Base-by-base conservation (phyloP, 2,329 filamentous ascomycete species). In the Tolypocladium guangdongense region DNA sequence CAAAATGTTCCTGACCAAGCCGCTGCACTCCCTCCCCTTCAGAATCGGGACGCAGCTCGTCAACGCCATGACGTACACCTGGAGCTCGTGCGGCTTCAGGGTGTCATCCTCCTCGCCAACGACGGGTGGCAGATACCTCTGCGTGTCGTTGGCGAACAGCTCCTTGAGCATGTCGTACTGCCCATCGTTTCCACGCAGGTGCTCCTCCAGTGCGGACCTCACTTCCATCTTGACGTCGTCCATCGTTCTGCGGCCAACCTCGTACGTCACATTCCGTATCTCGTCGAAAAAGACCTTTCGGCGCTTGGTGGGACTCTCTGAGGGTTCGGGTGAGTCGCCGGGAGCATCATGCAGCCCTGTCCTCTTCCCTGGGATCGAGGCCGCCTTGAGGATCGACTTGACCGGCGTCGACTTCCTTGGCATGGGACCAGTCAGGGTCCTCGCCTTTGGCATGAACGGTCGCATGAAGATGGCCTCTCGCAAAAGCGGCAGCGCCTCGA, bases 131-230 rank as follows among this genome's bases (percentile, higher is more conserved):
- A 68, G 62, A 46, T 73, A 70, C 35, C 67, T 64, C 57, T 71
- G 71, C 54, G 71, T 72, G 56, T 78, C 77, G 56, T 75, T 75
- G 52, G 71, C 68, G 53, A 86, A 82, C 6, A 81, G 69, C 50
- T 81, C 76, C 63, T 83, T 84, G 49, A 85, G 67, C n/a, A 71
- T 73, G 57, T 83, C 77, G 65, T 84, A 84, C 37, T 77, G 78
- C 56, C 81, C 78, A 55, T 81, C 79, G 53, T 81, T 77, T 30
- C 80, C 80, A 49, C 72, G 73, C 33, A 73, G 68, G 62, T 84
- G 80, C 43, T 74, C 74, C 56, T 83, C 80, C 12, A 86, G 70
- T 8, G 80, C 78, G 49, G 72, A 74, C 54, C 72, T 70, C 47
- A 83, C 78, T 59, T 81, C 75, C 27, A 73, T 63, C 63, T 81